Base-by-base conservation (phyloP, 345 rosid species). In the Eutrema japonicum region DNA sequence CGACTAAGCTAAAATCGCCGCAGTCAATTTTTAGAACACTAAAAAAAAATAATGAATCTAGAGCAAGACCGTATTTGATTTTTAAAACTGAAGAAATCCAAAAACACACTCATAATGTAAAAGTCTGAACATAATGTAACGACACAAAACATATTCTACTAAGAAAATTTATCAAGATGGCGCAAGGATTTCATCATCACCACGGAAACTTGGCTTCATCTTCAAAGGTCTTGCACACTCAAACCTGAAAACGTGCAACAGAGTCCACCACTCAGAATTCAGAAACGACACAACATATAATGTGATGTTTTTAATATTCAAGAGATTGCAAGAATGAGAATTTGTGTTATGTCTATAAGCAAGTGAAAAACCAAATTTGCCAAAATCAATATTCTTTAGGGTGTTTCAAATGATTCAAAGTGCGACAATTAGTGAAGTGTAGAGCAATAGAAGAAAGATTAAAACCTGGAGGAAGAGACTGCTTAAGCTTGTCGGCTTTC, bases 401-500 rank as follows among this genome's bases (percentile, higher is more conserved):
- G 35, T 42, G 22, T 40, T 16, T 16, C 16, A 16, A 16, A 16
- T 16, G 48, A 26, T 54, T 11, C 0, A 18, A 37, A 26, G 53
- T 7, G 12, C 33, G 8, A 50, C 18, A 10, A 16, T 8, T 16
- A 43, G 4, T 3, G 12, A 2, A 35, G 5, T 30, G 51, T 32
- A 52, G 27, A 12, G 2, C 6, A 65, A 5, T 13, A 22, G 33
- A 9, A 14, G 42, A 61, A 11, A 35, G 4, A 52, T 5, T 3
- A 16, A 0, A 12, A 91, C 98, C 96, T 82, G 98, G 98, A 57
- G 97, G 97, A 79, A 94, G 96, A 66, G 98, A 91, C 57, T 91
- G 98, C 82, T 89, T 91, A 85, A 89, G 85, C 85, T 94, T 94
- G 75, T 89, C 93, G 1, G 98, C 98, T 83, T 91, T 91, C 85